These are phyloP conservation scores for Apophysomyces ossiformis DNA, from an alignment of 371 early-diverging fungal species.

Conservation along the genomic window DNA sequence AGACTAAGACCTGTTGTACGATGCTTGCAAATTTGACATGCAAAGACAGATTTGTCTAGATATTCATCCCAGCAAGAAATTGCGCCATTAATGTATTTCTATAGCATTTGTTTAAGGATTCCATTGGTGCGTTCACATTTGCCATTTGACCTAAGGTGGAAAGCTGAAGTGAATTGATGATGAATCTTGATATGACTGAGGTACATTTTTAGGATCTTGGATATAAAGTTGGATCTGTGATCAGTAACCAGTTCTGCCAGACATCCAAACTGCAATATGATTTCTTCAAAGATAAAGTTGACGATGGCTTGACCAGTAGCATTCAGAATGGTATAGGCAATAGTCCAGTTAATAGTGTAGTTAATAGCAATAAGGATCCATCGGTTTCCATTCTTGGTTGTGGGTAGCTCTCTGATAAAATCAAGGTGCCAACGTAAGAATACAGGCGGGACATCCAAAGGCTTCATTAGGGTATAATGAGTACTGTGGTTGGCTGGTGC, in stretches of 20 bases:
- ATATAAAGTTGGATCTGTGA: constrained; percentile 38
- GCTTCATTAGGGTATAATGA: constrained; percentile 19
- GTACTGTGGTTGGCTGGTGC: constrained; percentile 1
- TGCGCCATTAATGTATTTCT: constrained; percentile 6
- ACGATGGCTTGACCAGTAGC: constrained; percentile 37
- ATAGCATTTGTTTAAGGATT: constrained; percentile 20
- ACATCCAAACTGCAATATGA: constrained; percentile 33
- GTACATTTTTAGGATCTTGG: constrained; percentile 2
- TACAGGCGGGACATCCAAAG: constrained; percentile 10
- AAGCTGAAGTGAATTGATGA: constrained; percentile 26
- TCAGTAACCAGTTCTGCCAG: constrained; percentile 40
- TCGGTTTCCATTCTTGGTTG: constrained; percentile 12
- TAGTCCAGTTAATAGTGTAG: constrained; percentile 42
- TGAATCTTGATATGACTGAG: constrained; percentile 5
- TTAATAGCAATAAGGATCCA: constrained; percentile 42
- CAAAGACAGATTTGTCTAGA: constrained; percentile 20
- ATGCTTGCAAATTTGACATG: constrained; percentile 21
- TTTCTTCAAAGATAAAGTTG: constrained; percentile 35
- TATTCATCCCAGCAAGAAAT: constrained; percentile 14
- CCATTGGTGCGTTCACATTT: constrained; percentile 28
- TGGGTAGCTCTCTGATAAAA: constrained; percentile 1
- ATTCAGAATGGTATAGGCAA: constrained; percentile 34
- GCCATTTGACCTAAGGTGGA: constrained; percentile 25
- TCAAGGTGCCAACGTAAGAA: constrained; percentile 18
- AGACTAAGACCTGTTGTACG: constrained; percentile 15